A percentile compares a stretch with the other conserved stretches of the same genome.
phyloP scores from a whole-genome alignment of 2,329 filamentous ascomycete genomes.

The Metarhizium brunneum region DNA sequence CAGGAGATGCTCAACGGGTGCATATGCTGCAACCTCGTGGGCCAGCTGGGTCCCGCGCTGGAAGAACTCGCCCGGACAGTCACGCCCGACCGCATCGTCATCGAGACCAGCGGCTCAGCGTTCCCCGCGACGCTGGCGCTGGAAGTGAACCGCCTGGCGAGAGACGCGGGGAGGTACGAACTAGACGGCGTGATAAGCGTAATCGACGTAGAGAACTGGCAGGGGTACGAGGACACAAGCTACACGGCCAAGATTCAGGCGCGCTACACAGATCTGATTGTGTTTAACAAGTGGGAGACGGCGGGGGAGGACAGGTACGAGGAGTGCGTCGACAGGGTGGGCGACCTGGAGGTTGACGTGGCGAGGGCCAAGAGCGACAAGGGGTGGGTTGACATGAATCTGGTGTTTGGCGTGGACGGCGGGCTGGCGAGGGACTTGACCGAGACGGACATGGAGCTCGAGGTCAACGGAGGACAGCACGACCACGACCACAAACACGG shows the following conservation, averaged over 20 bases:
- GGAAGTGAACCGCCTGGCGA: conserved; percentile 72
- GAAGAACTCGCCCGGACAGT: conserved; percentile 53
- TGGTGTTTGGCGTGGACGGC: conserved; percentile 83
- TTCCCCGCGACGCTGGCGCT: conserved; percentile 85
- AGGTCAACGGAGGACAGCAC: no score
- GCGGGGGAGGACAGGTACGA: conserved; percentile 68
- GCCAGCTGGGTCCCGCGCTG: conserved; percentile 75
- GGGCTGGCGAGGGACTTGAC: conserved; percentile 55
- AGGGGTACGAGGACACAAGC: conserved; percentile 82
- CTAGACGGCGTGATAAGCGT: conserved; percentile 86
- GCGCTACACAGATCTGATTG: conserved; percentile 78
- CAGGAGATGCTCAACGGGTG: conserved; percentile 92
- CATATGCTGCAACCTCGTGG: conserved; percentile 98
- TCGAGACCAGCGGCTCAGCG: conserved; percentile 86
- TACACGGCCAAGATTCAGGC: conserved; percentile 86
- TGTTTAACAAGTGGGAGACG: conserved; percentile 88
- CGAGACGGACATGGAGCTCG: conserved; percentile 22
- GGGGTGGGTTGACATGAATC: conserved; percentile 66
- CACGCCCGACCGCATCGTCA: conserved; percentile 73
- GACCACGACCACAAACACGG: not conserved
- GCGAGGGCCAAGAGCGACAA: conserved; percentile 79
- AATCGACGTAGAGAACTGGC: conserved; percentile 92
- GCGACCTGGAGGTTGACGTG: conserved; percentile 70
- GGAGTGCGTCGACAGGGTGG: conserved; percentile 66
- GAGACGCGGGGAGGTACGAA: conserved; percentile 59